Base-by-base conservation (phyloP, 2,329 filamentous ascomycete genomes). In the Chaetothyriales sp. region DNA sequence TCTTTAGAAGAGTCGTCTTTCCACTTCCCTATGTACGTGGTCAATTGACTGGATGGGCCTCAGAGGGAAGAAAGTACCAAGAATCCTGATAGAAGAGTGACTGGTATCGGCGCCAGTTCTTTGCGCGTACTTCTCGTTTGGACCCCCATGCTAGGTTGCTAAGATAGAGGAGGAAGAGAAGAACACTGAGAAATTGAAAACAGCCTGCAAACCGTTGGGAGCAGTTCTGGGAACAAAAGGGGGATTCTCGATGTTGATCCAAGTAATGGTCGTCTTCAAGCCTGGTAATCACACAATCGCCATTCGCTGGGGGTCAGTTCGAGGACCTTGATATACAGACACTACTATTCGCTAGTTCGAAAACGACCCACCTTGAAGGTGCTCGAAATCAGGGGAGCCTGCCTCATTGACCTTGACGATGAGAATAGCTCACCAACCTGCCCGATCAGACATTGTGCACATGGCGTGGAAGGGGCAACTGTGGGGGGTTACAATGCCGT, bases 1-100 rank as follows among this genome's bases (percentile, higher is more conserved):
- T 77, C 53, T 83, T 76, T 0, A 86, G 71, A 0, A 86, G 71
- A 0, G 83, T 85, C 0, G 82, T 85, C 62, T 86, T 86, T 1
- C 83, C 83, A 45, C 79, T 77, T 9, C 81, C 81, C 78, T 80
- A 51, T 12, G 53, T 18, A 19, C 36, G 9, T 18, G 45, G 19
- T 43, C 50, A 52, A 22, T 26, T 18, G 19, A 36, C 28, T 48
- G 12, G 22, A 18, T 26, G 44, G 15, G 6, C 4, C 3, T 26
- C 22, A 18, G n/a, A n/a, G 28, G 46, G 57, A n/a, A 59, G 53
- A n/a, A n/a, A 45, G 43, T 65, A 76, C 74, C 55, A 81, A 59
- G 48, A 81, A 81, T 0, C 78, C 78, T 1, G 77, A 80, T 0
- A 81, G 67, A 0, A 81, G 68, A 0, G 77, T 81, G 2, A 81